These are phyloP conservation scores for Haematococcus sp. DNA, from an alignment of 139 green algal genomes.

Conservation along the genomic window DNA sequence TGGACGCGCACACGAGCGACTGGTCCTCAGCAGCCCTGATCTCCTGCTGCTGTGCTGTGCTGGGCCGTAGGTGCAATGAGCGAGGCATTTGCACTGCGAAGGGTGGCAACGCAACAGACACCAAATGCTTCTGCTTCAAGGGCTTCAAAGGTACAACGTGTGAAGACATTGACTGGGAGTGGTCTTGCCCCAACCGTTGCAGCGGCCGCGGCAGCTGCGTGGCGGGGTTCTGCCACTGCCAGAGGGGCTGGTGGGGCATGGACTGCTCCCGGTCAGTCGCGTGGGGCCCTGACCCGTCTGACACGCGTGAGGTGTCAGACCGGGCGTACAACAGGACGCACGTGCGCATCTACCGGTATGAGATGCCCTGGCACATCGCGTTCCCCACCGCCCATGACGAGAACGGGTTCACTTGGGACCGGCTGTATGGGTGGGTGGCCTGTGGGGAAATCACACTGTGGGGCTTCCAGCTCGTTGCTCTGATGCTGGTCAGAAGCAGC, in stretches of 20 bases:
- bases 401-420: too few species aligned
- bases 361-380: constrained; percentile 3
- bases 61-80: constrained; percentile 7
- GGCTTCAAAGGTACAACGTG: not conserved
- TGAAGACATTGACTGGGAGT: not conserved
- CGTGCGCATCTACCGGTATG: constrained; percentile 4
- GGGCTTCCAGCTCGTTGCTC: too few species aligned
- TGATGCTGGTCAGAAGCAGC: too few species aligned
- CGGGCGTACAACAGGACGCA: constrained; percentile 1
- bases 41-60: not conserved
- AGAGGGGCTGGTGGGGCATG: constrained; percentile 4
- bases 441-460: too few species aligned
- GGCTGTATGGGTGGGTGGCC: too few species aligned
- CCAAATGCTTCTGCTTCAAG: constrained; percentile 4
- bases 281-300: not conserved
- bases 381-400: not conserved
- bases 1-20: too few species aligned
- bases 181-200: not conserved
- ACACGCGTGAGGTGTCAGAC: not conserved
- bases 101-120: not conserved
- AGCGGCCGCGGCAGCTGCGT: not conserved
- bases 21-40: too few species aligned
- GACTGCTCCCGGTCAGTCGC: constrained; percentile 4
- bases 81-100: not conserved
- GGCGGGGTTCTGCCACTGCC: constrained; percentile 11